Percentiles rank a stretch among this genome's conserved stretches.
Conservation (phyloP, 169 alveolate species). For the Plasmodium knowlesi region DNA sequence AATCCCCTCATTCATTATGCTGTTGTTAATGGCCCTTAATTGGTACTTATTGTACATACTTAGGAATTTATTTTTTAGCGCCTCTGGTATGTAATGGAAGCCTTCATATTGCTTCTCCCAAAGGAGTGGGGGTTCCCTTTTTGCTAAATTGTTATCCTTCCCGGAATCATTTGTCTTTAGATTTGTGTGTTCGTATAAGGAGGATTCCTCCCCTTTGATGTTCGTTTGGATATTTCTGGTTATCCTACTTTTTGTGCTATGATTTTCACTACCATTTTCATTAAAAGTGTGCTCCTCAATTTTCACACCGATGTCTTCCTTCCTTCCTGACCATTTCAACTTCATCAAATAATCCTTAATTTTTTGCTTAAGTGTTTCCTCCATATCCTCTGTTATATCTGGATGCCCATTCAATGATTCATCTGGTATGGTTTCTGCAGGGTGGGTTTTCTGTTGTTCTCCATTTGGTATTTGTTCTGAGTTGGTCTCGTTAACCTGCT, state of each 20-base stretch:
- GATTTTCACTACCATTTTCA: background rate
- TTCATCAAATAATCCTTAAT: slow-evolving; percentile 7
- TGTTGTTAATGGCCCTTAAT: slow-evolving; percentile 81
- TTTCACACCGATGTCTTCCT: background rate
- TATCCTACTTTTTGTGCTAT: background rate
- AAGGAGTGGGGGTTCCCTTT: background rate
- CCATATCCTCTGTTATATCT: background rate
- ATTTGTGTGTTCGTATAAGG: background rate
- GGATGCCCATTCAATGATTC: background rate
- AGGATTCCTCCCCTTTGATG: background rate
- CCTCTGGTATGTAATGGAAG: slow-evolving; percentile 73
- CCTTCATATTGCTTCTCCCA: slow-evolving; percentile 21
- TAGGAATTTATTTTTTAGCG: slow-evolving; percentile 75
- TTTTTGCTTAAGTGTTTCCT: background rate
- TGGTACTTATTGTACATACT: slow-evolving; percentile 80
- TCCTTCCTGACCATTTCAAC: background rate
- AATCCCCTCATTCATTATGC: slow-evolving; percentile 87
- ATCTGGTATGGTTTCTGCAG: background rate
- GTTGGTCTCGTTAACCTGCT: background rate
- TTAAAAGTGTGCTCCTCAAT: background rate
- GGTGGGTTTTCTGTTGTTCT: background rate
- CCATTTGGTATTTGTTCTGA: background rate
- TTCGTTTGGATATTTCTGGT: background rate
- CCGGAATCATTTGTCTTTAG: background rate
- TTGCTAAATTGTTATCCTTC: background rate